A percentile compares a stretch with the other conserved stretches of the same genome.
phyloP scores from a whole-genome alignment of 2,329 filamentous ascomycete species.

The Clarireedia homoeocarpa region DNA sequence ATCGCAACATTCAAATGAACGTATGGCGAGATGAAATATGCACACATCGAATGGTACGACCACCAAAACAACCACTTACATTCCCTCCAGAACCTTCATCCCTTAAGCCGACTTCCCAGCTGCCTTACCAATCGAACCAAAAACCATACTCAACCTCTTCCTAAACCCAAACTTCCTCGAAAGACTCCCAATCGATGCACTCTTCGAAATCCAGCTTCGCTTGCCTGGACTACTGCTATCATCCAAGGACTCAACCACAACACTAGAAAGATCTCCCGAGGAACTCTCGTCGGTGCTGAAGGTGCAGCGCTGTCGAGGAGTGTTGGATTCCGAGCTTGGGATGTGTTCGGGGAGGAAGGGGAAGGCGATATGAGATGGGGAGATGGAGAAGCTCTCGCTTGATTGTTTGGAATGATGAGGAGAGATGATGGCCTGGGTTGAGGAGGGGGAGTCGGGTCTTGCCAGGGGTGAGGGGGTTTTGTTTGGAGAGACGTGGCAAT shows the following conservation, averaged over 20 bases:
- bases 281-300: neutral
- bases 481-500: neutral
- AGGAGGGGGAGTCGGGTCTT: neutral
- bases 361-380: neutral
- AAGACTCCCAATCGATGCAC: neutral
- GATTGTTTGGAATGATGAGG: neutral
- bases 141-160: conserved; percentile 7
- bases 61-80: too few relatives aligned
- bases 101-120: neutral
- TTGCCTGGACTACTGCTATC: too few relatives aligned
- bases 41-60: too few relatives aligned
- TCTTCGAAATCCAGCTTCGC: too few relatives aligned
- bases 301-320: neutral
- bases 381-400: neutral
- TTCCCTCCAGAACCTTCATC: neutral
- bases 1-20: too few relatives aligned
- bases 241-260: too few relatives aligned
- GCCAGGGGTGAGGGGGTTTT: neutral
- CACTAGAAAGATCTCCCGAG: neutral
- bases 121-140: conserved; percentile 3
- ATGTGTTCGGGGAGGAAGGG: neutral
- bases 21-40: too few relatives aligned
- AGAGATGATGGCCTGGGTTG: neutral
- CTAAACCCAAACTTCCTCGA: neutral
- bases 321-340: neutral